A percentile compares a stretch with the other conserved stretches of the same genome.
phyloP scores from a whole-genome alignment of 2,329 filamentous ascomycete species.

The Aspergillus niger region DNA sequence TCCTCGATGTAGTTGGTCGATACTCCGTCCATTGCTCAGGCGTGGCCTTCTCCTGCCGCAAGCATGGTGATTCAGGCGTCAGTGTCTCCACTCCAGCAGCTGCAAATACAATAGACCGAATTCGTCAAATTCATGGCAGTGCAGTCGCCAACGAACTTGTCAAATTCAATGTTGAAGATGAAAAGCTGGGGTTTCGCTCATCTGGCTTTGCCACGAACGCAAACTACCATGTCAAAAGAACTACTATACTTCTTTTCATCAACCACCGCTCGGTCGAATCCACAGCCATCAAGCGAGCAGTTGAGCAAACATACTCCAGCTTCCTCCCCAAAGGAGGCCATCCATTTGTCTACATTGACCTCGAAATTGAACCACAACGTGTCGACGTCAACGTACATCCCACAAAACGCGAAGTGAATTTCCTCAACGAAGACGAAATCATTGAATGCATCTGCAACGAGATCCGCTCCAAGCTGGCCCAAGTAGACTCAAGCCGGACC shows the following conservation, averaged over 20 bases:
- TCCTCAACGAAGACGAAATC: slow-evolving; percentile 96
- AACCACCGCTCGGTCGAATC: slow-evolving; percentile 96
- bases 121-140: slow-evolving; percentile 85
- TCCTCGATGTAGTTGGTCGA: slow-evolving; percentile 88
- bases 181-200: slow-evolving; percentile 80
- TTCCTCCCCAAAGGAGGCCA: slow-evolving; percentile 94
- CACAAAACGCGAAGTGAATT: slow-evolving; percentile 95
- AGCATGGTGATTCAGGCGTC: slow-evolving; percentile 82
- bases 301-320: slow-evolving; percentile 84
- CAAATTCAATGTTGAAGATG: slow-evolving; percentile 69
- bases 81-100: slow-evolving; percentile 76
- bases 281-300: slow-evolving; percentile 77
- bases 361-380: slow-evolving; percentile 87
- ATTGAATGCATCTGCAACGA: slow-evolving; percentile 80
- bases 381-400: slow-evolving; percentile 98
- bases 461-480: slow-evolving; percentile 74
- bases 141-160: slow-evolving; percentile 86
- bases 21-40: slow-evolving; percentile 89
- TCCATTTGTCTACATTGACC: slow-evolving; percentile 87
- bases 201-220: slow-evolving; percentile 84
- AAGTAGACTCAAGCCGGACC: slow-evolving; percentile 88
- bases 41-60: slow-evolving; percentile 97
- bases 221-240: slow-evolving; percentile 92
- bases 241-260: slow-evolving; percentile 86
- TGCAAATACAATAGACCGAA: slow-evolving; percentile 75